Conservation (phyloP, 2,329 filamentous ascomycete species). For the Colletotrichum chlorophyti region DNA sequence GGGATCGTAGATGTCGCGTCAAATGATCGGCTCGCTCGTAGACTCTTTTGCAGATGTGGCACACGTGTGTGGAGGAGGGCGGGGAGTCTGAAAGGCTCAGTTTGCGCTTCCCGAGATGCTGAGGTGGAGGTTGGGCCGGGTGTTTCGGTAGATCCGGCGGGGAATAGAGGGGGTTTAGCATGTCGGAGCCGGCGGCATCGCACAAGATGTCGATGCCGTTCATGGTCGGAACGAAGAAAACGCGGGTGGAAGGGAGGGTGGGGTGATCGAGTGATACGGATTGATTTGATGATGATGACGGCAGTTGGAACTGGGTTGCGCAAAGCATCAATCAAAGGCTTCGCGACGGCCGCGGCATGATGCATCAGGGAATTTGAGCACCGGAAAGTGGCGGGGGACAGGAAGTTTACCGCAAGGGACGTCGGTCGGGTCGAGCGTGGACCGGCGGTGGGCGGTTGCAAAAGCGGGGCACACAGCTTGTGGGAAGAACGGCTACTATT, state of each 20-base stretch:
- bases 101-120: constrained; percentile 18
- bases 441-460: too few relatives aligned
- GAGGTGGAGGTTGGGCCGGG: constrained; percentile 11
- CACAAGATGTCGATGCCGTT: constrained; percentile 24
- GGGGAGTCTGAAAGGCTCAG: constrained; percentile 19
- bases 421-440: not conserved
- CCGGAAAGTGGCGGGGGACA: constrained; percentile 25
- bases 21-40: constrained; percentile 27
- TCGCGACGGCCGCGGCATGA: constrained; percentile 10
- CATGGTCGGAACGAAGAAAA: constrained; percentile 5
- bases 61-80: constrained; percentile 14
- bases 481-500: not conserved
- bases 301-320: not conserved
- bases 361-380: constrained; percentile 11
- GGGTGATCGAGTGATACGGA: not conserved
- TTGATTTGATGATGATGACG: constrained; percentile 12
- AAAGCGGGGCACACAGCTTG: not conserved
- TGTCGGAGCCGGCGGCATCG: constrained; percentile 27
- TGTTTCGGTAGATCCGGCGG: constrained; percentile 14
- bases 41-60: constrained; percentile 21
- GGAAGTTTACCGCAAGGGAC: not conserved
- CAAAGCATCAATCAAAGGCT: not conserved
- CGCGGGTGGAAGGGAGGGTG: not conserved
- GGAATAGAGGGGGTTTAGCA: constrained; percentile 19
- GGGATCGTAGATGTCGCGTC: constrained; percentile 22